Evolutionary conservation across 75 land plant genomes (phyloP).

Genomic region (Cryptomeria japonica): DNA sequence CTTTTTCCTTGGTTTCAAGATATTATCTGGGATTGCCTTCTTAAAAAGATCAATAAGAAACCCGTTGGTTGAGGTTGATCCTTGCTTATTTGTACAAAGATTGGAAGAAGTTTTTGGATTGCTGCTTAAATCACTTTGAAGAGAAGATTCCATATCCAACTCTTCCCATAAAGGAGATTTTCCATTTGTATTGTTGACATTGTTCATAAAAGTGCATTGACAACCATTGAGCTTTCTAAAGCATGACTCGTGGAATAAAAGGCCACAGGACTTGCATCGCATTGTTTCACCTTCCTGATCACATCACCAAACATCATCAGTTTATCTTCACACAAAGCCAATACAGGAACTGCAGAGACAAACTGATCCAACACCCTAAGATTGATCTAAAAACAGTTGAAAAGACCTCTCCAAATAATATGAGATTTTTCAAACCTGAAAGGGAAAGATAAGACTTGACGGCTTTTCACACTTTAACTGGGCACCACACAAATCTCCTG

Average conservation of each 20-base stretch:
- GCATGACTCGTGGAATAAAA: slow-evolving; percentile 28
- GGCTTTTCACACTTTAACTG: slow-evolving; percentile 33
- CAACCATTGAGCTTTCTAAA: slow-evolving; percentile 21
- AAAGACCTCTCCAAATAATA: neutral
- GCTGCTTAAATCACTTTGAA: neutral
- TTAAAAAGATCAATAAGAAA: slow-evolving; percentile 8
- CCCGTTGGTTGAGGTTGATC: neutral
- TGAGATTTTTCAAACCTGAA: slow-evolving; percentile 22
- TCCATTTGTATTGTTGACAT: neutral
- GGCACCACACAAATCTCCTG: slow-evolving; percentile 46
- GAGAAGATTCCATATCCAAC: neutral
- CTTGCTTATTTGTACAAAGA: neutral
- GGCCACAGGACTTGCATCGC: slow-evolving; percentile 24
- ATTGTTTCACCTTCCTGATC: slow-evolving; percentile 28
- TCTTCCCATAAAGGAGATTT: neutral
- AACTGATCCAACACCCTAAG: neutral
- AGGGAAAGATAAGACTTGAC: slow-evolving; percentile 35
- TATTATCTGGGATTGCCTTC: slow-evolving; percentile 2
- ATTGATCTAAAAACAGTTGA: neutral
- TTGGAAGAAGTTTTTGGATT: slow-evolving; percentile 5
- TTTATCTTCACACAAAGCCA: neutral
- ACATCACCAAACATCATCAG: neutral
- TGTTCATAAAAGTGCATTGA: slow-evolving; percentile 15
- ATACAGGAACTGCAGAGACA: neutral
- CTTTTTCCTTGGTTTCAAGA: slow-evolving; percentile 1